Percentiles rank a stretch among this genome's conserved stretches.
Evolutionary conservation across 2,329 filamentous ascomycete genomes (phyloP).

Genomic region (Cordyceps cicadae): DNA sequence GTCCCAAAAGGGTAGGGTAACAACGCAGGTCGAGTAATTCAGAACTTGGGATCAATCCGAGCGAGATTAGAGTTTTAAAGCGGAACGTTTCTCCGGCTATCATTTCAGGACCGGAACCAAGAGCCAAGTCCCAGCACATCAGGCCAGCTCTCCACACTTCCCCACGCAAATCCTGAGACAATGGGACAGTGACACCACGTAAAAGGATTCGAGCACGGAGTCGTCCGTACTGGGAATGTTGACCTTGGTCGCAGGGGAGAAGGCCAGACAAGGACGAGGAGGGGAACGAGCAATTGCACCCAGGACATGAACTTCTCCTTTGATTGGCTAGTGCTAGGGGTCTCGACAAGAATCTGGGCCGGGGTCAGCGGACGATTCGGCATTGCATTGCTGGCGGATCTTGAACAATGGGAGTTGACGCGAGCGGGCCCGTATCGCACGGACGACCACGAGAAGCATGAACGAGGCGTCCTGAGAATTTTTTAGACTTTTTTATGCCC

Average conservation of each 20-base stretch:
- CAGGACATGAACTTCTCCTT: neutral
- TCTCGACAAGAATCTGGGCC: neutral
- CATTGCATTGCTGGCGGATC: neutral
- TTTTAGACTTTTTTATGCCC: neutral
- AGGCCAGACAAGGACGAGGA: neutral
- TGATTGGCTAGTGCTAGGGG: neutral
- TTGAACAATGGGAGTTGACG: neutral
- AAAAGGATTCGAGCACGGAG: neutral
- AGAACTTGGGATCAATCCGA: neutral
- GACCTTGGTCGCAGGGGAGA: neutral
- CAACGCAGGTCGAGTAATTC: neutral
- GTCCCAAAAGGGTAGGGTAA: neutral
- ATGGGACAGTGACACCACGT: neutral
- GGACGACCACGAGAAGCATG: neutral
- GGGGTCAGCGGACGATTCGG: neutral
- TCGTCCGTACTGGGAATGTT: neutral
- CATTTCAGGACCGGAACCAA: neutral
- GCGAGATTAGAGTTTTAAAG: constrained; percentile 1
- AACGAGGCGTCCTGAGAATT: neutral
- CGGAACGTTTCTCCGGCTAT: neutral
- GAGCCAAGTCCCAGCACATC: neutral
- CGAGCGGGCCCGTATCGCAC: neutral
- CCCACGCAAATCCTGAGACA: constrained; percentile 9
- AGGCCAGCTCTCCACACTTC: constrained; percentile 6
- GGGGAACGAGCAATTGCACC: neutral